Evolutionary conservation across 495 filamentous ascomycete species (phyloP).

Genomic region (Sporormia fimetaria): DNA sequence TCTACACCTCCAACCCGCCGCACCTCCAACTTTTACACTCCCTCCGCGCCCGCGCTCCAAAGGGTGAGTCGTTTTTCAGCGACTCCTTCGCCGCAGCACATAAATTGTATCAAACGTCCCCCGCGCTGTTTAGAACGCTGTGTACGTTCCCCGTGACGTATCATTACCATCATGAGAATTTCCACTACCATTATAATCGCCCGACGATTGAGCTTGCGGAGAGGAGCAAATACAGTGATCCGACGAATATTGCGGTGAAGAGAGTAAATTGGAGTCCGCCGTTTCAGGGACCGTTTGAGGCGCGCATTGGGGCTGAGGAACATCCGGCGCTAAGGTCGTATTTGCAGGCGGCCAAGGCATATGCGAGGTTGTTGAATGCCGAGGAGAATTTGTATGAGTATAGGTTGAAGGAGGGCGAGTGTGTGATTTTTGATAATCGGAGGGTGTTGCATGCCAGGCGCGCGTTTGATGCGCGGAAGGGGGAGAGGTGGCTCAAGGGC

Average conservation of each 20-base stretch:
- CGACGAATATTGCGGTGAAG: slow-evolving; percentile 14
- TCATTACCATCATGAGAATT: slow-evolving; percentile 57
- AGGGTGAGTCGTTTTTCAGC: slow-evolving; percentile 73
- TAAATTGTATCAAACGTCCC: slow-evolving; percentile 30
- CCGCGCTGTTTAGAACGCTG: slow-evolving; percentile 34
- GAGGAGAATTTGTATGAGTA: slow-evolving; percentile 49
- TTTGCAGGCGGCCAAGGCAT: slow-evolving; percentile 32
- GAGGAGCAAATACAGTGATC: slow-evolving; percentile 19
- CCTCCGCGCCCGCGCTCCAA: slow-evolving; percentile 57
- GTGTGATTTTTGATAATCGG: slow-evolving; percentile 77
- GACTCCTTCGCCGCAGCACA: slow-evolving; percentile 56
- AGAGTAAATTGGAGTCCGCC: slow-evolving; percentile 61
- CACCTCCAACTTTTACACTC: slow-evolving; percentile 80
- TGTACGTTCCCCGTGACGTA: slow-evolving; percentile 41
- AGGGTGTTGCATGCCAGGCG: slow-evolving; percentile 66
- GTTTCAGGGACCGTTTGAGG: slow-evolving; percentile 45
- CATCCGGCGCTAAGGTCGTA: slow-evolving; percentile 21
- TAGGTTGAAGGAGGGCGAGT: slow-evolving; percentile 65
- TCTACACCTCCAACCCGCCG: slow-evolving; percentile 74
- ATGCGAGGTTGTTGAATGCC: slow-evolving; percentile 40
- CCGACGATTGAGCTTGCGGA: slow-evolving; percentile 42
- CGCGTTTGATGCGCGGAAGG: slow-evolving; percentile 51
- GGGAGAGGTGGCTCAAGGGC: slow-evolving; percentile 71
- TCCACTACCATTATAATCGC: slow-evolving; percentile 47
- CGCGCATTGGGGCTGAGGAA: slow-evolving; percentile 16